Evolutionary conservation across 257 asterid genomes (phyloP), one percentile per base, ranked within the genome.

Genomic region (Petrea volubilis): DNA sequence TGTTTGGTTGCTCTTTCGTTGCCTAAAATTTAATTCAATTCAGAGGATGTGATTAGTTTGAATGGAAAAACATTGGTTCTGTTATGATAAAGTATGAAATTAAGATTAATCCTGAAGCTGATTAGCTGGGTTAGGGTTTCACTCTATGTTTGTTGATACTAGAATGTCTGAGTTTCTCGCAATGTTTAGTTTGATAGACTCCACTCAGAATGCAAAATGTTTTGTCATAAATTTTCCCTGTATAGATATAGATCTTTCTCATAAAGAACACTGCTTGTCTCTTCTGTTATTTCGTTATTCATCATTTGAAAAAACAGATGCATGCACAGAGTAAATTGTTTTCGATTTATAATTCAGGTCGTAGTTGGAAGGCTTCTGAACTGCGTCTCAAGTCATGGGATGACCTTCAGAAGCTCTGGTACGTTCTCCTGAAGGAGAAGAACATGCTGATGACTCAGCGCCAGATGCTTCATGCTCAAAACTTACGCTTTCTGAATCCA

Each of bases 351-450:
- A 59, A 58, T 82, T 60, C 60, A 94, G 97, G 98, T 79, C 81
- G 97, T 79, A 67, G 99, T 66, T 94, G 97, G 98, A 94, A 94
- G 84, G 98, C 99, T 72, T 67, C 90, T 74, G 98, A 94, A 75
- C 85, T 94, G 75, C 97, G 97, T 73, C 92, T 94, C 64, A 91
- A 91, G 87, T 91, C 98, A 18, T 94, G 99, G 99, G 98, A 94
- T 79, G 98, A 94, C 81, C 96, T 94, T 72, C 84, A 91, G 57
- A 93, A 91, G 86, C 90, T 94, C 10, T 94, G 98, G 97, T 86
- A 80, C 78, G 96, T 94, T 66, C 92, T 94, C 71, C 78, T 91
- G 53, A 89, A 86, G 89, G 96, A 91, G 77, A 91, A 89, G 80
- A 94, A 89, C 84, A 87, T 89, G 96, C 80, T 94, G 85, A 87